Percentiles rank a stretch among this genome's conserved stretches.
These are phyloP conservation scores for Leccinum insigne DNA, from an alignment of 1,284 basidiomycete species.

Conservation along the genomic window DNA sequence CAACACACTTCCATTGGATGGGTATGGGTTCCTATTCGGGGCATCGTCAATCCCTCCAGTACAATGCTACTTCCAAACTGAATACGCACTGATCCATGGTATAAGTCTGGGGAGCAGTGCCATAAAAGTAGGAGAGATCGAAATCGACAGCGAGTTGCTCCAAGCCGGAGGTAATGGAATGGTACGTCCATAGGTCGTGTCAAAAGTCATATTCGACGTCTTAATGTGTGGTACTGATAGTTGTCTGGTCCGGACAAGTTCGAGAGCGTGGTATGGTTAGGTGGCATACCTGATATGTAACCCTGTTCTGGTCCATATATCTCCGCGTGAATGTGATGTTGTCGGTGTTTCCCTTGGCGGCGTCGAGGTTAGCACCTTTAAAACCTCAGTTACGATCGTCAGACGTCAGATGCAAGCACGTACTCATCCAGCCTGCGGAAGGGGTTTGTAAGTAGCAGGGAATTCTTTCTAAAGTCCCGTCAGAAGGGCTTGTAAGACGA, in stretches of 20 bases:
- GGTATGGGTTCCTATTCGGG: constrained; percentile 53
- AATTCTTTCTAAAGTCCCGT: no score
- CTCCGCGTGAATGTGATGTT: constrained; percentile 65
- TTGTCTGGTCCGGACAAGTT: neutral
- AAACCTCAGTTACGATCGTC: constrained; percentile 1
- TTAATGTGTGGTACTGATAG: constrained; percentile 51
- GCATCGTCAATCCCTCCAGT: neutral
- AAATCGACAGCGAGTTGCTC: constrained; percentile 51
- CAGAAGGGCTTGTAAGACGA: no score
- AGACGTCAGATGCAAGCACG: neutral
- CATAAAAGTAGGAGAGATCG: constrained; percentile 56
- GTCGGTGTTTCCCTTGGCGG: constrained; percentile 36
- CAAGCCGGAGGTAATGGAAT: constrained; percentile 54
- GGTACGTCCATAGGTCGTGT: constrained; percentile 49
- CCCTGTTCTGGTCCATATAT: constrained; percentile 73
- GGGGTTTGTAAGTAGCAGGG: neutral
- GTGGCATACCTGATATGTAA: constrained; percentile 60
- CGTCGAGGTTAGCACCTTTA: constrained; percentile 52
- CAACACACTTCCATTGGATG: constrained; percentile 63
- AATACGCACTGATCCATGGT: constrained; percentile 53
- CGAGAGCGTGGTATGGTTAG: neutral
- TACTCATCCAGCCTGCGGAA: constrained; percentile 36
- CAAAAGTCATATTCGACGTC: constrained; percentile 40
- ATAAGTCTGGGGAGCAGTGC: constrained; percentile 74
- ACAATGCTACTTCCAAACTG: neutral